Evolutionary conservation across 2,329 filamentous ascomycete species (phyloP).

Genomic region (Dothiorella sarmentorum): DNA sequence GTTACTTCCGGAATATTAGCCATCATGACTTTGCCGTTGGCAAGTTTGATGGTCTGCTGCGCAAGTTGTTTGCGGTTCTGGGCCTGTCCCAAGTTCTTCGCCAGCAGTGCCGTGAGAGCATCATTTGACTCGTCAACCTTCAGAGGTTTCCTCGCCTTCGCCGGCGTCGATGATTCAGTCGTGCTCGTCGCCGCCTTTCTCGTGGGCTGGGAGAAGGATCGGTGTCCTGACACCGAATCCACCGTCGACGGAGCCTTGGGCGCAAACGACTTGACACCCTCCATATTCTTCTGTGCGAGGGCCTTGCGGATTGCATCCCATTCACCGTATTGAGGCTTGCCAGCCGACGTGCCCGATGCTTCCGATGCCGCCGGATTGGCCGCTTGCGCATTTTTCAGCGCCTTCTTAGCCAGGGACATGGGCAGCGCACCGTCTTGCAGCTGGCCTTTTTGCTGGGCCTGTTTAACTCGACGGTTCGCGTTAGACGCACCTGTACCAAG

Average conservation of each 20-base stretch:
- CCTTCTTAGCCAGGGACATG: constrained; percentile 11
- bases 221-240: constrained; percentile 7
- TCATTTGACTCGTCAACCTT: constrained; percentile 12
- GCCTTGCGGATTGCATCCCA: constrained; percentile 17
- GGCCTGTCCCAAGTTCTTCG: constrained; percentile 9
- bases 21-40: constrained; percentile 13
- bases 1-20: not conserved
- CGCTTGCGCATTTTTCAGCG: constrained; percentile 17
- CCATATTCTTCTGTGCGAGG: not conserved
- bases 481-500: constrained; percentile 11
- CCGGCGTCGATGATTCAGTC: not conserved
- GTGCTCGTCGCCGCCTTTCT: not conserved
- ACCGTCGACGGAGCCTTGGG: constrained; percentile 12
- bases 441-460: constrained; percentile 14
- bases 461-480: constrained; percentile 8
- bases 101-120: constrained; percentile 5
- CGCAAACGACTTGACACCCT: constrained; percentile 15
- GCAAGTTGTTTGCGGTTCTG: constrained; percentile 12
- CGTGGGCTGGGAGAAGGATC: constrained; percentile 14
- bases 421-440: constrained; percentile 9
- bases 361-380: constrained; percentile 1
- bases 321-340: constrained; percentile 17
- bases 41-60: constrained; percentile 13
- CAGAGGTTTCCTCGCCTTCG: not conserved
- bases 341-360: not conserved